Evolutionary conservation across 352 stramenopile genomes (phyloP).

Genomic region (Phytophthora gonapodyides): DNA sequence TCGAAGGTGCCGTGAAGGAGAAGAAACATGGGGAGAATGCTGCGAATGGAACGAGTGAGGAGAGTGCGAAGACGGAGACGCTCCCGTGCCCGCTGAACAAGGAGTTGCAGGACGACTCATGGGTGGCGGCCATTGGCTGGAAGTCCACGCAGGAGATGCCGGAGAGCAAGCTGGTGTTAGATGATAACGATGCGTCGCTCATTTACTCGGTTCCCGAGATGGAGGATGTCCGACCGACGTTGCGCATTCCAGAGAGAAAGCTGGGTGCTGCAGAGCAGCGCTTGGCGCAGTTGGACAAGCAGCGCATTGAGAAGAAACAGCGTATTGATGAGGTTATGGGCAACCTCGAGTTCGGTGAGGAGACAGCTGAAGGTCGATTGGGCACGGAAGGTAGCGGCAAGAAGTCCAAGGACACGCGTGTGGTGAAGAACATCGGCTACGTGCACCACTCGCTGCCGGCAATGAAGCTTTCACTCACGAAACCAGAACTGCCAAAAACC

Average conservation of each 20-base stretch:
- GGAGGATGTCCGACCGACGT: constrained; percentile 78
- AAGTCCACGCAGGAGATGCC: constrained; percentile 82
- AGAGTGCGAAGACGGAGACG: constrained; percentile 15
- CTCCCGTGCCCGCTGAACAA: constrained; percentile 66
- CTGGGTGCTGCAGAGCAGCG: constrained; percentile 76
- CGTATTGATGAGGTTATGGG: constrained; percentile 84
- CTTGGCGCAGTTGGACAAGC: constrained; percentile 73
- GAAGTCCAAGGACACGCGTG: constrained; percentile 83
- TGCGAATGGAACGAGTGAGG: constrained; percentile 1
- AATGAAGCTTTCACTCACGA: constrained; percentile 87
- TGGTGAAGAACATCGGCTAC: constrained; percentile 85
- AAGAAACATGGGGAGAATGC: constrained; percentile 19
- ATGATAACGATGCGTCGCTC: constrained; percentile 82
- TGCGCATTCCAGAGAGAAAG: constrained; percentile 85
- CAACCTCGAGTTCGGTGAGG: constrained; percentile 78
- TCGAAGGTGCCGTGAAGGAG: constrained; percentile 33
- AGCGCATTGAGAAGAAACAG: constrained; percentile 76
- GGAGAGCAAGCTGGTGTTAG: constrained; percentile 77
- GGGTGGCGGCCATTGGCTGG: constrained; percentile 81
- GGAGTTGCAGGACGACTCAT: constrained; percentile 70
- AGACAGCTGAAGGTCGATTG: constrained; percentile 66
- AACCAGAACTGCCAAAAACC: constrained; percentile 80
- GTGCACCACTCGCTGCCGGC: constrained; percentile 87
- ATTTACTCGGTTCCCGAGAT: constrained; percentile 81
- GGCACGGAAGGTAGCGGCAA: constrained; percentile 73